Conservation (phyloP, 352 stramenopile genomes). For the Phytophthora litchii region DNA sequence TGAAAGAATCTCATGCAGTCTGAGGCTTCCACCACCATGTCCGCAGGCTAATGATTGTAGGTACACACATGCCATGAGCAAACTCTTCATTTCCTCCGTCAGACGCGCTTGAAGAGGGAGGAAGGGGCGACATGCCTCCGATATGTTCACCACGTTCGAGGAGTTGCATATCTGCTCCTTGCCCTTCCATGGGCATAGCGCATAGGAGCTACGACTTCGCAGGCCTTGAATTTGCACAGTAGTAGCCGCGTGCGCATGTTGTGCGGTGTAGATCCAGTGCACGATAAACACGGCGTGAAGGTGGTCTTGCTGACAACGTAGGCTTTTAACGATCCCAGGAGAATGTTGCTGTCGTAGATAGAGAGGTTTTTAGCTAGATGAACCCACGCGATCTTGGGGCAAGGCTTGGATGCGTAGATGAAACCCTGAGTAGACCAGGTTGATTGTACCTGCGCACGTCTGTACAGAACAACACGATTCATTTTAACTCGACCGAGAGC, state of each 20-base stretch:
- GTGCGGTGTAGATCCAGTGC: neutral
- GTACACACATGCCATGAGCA: constrained; percentile 1
- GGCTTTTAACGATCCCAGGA: no score
- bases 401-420: no score
- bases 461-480: no score
- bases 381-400: no score
- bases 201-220: neutral
- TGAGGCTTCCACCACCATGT: constrained; percentile 20
- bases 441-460: no score
- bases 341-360: constrained; percentile 2
- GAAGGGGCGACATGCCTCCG: neutral
- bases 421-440: no score
- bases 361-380: constrained; percentile 1
- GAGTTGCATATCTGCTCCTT: constrained; percentile 5
- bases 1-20: constrained; percentile 28
- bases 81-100: constrained; percentile 8
- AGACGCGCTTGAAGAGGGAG: neutral
- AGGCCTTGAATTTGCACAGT: constrained; percentile 5
- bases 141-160: constrained; percentile 9
- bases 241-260: constrained; percentile 10
- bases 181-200: constrained; percentile 3
- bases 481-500: no score
- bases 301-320: constrained; percentile 6
- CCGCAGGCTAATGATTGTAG: constrained; percentile 14
- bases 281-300: constrained; percentile 6